Evolutionary conservation across 2,329 filamentous ascomycete genomes (phyloP).

Genomic region (Cryphonectria parasitica): DNA sequence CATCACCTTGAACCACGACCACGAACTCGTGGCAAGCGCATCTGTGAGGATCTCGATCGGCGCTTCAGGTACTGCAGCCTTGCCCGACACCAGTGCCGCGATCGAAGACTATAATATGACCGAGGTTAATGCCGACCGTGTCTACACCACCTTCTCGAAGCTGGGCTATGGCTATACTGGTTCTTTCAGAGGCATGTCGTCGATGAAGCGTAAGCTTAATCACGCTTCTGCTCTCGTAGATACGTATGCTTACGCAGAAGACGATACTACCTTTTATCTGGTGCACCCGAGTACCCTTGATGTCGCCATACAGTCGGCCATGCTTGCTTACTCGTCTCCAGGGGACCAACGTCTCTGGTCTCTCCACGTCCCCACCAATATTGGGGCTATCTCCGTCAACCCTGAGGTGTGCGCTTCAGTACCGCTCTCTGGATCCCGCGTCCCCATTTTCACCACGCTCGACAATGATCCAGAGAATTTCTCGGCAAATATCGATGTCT

Average conservation of each 20-base stretch:
- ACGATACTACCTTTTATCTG: slow-evolving; percentile 26
- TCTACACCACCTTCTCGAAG: slow-evolving; percentile 22
- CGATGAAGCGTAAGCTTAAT: not conserved
- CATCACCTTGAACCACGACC: not conserved
- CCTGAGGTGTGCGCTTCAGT: not conserved
- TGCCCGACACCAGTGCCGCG: too few relatives aligned
- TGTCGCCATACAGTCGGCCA: slow-evolving; percentile 40
- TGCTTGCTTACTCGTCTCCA: slow-evolving; percentile 40
- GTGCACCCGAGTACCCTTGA: slow-evolving; percentile 43
- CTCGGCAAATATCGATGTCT: slow-evolving; percentile 22
- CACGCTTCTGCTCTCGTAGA: slow-evolving; percentile 4
- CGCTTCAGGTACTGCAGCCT: too few relatives aligned
- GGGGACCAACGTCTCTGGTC: slow-evolving; percentile 40
- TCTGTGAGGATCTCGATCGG: not conserved
- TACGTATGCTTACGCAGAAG: not conserved
- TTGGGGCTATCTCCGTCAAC: not conserved
- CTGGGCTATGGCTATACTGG: slow-evolving; percentile 22
- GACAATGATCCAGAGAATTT: too few relatives aligned
- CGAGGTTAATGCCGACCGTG: slow-evolving; percentile 17
- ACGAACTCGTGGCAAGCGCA: not conserved
- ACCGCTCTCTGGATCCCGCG: not conserved
- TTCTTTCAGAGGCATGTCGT: not conserved
- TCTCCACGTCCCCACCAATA: slow-evolving; percentile 18
- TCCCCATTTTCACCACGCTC: not conserved
- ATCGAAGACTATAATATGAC: slow-evolving; percentile 1